A percentile compares a stretch with the other conserved stretches of the same genome.
These are phyloP conservation scores for Salix suchowensis DNA, from an alignment of 345 rosid species.

Conservation along the genomic window DNA sequence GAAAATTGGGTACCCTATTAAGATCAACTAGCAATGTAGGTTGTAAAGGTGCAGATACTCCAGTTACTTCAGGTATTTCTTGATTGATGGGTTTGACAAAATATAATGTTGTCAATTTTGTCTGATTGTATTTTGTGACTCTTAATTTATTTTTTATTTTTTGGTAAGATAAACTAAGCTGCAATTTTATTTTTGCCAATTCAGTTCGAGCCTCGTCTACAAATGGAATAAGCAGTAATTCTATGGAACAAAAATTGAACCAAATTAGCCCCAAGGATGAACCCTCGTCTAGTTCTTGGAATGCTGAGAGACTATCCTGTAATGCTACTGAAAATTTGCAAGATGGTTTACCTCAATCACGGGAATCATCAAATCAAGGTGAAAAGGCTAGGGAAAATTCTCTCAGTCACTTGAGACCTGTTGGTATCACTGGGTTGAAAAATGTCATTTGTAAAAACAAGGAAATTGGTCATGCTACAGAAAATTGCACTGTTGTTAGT, in stretches of 20 bases:
- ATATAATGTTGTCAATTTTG: background rate
- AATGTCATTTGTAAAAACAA: conserved; percentile 44
- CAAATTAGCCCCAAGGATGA: conserved; percentile 56
- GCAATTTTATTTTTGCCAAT: conserved; percentile 7
- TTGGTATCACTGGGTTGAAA: conserved; percentile 38
- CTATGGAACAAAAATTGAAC: conserved; percentile 45
- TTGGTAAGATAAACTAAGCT: conserved; percentile 1
- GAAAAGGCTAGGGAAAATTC: conserved; percentile 55
- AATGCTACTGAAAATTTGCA: conserved; percentile 40
- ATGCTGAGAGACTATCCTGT: conserved; percentile 42
- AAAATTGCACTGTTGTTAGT: conserved; percentile 39
- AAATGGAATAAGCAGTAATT: conserved; percentile 35
- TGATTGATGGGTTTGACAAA: conserved; percentile 2
- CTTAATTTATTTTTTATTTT: background rate
- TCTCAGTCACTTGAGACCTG: conserved; percentile 42
- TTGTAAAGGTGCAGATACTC: conserved; percentile 47
- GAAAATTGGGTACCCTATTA: conserved; percentile 44
- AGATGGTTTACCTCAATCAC: conserved; percentile 47
- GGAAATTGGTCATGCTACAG: conserved; percentile 58
- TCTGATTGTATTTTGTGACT: conserved; percentile 3
- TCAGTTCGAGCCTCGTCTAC: conserved; percentile 47
- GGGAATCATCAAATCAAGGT: conserved; percentile 49
- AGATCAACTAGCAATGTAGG: conserved; percentile 49
- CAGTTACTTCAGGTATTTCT: conserved; percentile 52
- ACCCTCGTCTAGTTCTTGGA: conserved; percentile 48